phyloP scores from a whole-genome alignment of 1,139 yeast genomes.

The Pneumocystis sp. region DNA sequence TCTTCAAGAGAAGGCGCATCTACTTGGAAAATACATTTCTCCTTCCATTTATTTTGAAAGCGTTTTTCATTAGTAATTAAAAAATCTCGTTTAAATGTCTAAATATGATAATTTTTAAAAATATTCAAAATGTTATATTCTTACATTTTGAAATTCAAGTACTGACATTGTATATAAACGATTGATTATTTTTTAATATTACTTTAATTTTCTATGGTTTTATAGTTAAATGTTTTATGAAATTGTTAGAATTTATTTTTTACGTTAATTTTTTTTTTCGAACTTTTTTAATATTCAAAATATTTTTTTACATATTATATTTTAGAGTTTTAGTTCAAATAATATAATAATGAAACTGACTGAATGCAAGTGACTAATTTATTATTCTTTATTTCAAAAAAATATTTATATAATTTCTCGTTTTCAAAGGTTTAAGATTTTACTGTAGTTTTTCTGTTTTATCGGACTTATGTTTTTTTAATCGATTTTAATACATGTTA shows the following conservation, averaged over 20 bases:
- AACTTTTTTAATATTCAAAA: neutral
- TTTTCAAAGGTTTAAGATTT: too few relatives aligned
- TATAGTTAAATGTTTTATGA: neutral
- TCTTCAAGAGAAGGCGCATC: conserved; percentile 60
- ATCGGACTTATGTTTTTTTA: too few relatives aligned
- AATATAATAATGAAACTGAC: too few relatives aligned
- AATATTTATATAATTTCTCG: too few relatives aligned
- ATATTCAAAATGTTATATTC: neutral
- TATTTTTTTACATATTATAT: too few relatives aligned
- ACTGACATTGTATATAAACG: neutral
- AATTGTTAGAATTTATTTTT: neutral
- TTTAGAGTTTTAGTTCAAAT: too few relatives aligned
- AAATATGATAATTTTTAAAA: neutral
- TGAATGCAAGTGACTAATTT: too few relatives aligned
- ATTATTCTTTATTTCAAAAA: too few relatives aligned
- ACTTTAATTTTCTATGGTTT: neutral
- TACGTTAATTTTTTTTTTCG: neutral
- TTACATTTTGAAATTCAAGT: neutral
- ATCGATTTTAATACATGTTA: too few relatives aligned
- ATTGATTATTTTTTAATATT: neutral
- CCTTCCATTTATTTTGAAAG: conserved; percentile 77
- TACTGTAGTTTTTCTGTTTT: too few relatives aligned
- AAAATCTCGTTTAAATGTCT: conserved; percentile 48
- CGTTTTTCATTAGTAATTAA: conserved; percentile 78
- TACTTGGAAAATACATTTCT: conserved; percentile 68